A percentile compares a stretch with the other conserved stretches of the same genome.
Conservation (phyloP, 306 rosid species). For the Vicia sativa region DNA sequence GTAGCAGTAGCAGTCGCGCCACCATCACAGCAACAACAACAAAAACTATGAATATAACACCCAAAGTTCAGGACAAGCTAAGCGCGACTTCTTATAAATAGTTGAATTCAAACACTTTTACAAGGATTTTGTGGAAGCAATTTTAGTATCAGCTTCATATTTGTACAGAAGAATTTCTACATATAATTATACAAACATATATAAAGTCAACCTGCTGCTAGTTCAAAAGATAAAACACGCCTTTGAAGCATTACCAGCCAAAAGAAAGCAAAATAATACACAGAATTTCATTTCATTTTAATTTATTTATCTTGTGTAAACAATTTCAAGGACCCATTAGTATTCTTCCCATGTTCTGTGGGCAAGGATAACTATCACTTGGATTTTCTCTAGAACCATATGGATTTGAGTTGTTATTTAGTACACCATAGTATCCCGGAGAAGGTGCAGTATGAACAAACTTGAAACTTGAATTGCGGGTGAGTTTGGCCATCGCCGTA, state of each 20-base stretch:
- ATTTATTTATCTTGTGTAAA: conserved; percentile 14
- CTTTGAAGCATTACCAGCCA: conserved; percentile 43
- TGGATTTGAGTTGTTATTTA: conserved; percentile 59
- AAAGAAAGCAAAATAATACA: conserved; percentile 40
- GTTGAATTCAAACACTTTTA: conserved; percentile 48
- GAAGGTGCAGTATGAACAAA: conserved; percentile 54
- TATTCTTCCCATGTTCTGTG: conserved; percentile 77
- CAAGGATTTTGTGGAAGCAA: conserved; percentile 54
- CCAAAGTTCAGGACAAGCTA: conserved; percentile 25
- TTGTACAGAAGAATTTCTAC: conserved; percentile 66
- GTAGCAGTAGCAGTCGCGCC: not conserved
- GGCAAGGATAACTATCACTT: conserved; percentile 66
- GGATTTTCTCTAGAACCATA: conserved; percentile 76
- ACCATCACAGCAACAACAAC: not conserved
- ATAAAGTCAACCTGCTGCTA: conserved; percentile 45
- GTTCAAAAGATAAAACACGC: conserved; percentile 35
- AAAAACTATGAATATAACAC: not conserved
- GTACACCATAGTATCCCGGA: conserved; percentile 62
- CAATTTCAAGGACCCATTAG: conserved; percentile 81
- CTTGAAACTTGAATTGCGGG: conserved; percentile 59
- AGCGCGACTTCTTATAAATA: conserved; percentile 43
- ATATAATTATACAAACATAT: conserved; percentile 59
- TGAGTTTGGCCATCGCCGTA: conserved; percentile 54
- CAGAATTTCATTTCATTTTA: conserved; percentile 37
- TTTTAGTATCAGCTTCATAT: conserved; percentile 58